Evolutionary conservation across 768 basidiomycete species (phyloP), one percentile per base, ranked within the genome.

Genomic region (Suillus ampliporus): DNA sequence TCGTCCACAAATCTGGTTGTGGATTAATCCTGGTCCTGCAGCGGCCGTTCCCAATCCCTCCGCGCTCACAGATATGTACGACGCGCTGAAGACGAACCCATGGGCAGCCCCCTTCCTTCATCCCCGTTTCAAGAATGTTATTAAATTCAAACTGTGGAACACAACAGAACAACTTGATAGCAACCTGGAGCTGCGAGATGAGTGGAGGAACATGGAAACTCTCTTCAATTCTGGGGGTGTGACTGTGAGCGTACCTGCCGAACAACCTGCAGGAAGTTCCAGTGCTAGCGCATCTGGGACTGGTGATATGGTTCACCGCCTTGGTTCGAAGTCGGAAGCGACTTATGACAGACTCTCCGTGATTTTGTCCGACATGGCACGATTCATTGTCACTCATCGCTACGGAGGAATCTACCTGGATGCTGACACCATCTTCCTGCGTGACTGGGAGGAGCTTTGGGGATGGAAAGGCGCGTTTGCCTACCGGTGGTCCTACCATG

Each of bases 371-470:
- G 95, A 97, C 75, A 93, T 97, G 90, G 96, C 94, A 23, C 90
- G 96, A n/a, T 98, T 97, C 78, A 87, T 97, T 56, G 83, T 98
- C 13, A 94, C 92, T 59, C 93, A 97, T 74, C 90, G 94, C 8
- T 97, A 92, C 71, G 96, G 96, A 26, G 96, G 96, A 3, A 90
- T 95, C 63, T 97, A 97, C 71, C 85, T 98, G 58, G 96, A 97
- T 68, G 94, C 96, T 4, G 96, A 97, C 72, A 96, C 94, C 4
- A 84, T 98, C 68, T 83, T 98, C 67, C 81, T 97, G 17, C 87
- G 95, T 26, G 95, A 97, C 72, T 97, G 96, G 96, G 95, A 97
- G 75, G 95, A 97, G 72, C 82, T 97, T 4, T 97, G 94, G 92
- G 94, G 94, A 57, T 96, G 92, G 90, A 87, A 88, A 64, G 95